phyloP scores from a whole-genome alignment of 495 filamentous ascomycete species.

The Podospora australis region DNA sequence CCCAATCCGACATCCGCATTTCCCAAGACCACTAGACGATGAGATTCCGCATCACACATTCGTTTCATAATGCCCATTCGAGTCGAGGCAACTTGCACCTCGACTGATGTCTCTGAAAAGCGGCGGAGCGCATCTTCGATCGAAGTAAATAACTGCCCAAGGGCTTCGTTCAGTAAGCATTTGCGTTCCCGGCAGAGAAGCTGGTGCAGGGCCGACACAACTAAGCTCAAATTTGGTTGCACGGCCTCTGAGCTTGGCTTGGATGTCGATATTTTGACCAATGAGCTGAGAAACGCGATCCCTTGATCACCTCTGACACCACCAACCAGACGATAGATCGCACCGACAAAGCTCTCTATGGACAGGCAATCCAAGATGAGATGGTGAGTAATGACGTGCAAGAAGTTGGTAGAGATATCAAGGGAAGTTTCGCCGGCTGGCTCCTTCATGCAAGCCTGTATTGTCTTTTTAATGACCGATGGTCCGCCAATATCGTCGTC shows the following conservation, averaged over 20 bases:
- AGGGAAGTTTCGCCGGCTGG: neutral
- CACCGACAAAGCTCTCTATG: slow-evolving; percentile 4
- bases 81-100: neutral
- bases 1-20: no score
- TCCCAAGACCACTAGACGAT: neutral
- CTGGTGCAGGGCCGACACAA: slow-evolving; percentile 1
- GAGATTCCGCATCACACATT: slow-evolving; percentile 1
- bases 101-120: neutral
- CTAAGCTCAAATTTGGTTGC: neutral
- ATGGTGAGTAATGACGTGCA: slow-evolving; percentile 4
- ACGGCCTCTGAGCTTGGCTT: neutral
- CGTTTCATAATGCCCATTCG: neutral
- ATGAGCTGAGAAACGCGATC: neutral
- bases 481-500: slow-evolving; percentile 7
- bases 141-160: neutral
- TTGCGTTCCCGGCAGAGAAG: slow-evolving; percentile 8
- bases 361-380: slow-evolving; percentile 7
- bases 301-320: slow-evolving; percentile 6
- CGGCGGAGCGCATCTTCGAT: neutral
- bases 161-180: slow-evolving; percentile 5
- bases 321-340: slow-evolving; percentile 8
- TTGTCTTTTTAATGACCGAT: neutral
- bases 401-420: no score
- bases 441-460: neutral
- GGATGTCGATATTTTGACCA: neutral